These are phyloP conservation scores for Meyerozyma smithsonii DNA, from an alignment of 1,139 yeast genomes.

Conservation along the genomic window DNA sequence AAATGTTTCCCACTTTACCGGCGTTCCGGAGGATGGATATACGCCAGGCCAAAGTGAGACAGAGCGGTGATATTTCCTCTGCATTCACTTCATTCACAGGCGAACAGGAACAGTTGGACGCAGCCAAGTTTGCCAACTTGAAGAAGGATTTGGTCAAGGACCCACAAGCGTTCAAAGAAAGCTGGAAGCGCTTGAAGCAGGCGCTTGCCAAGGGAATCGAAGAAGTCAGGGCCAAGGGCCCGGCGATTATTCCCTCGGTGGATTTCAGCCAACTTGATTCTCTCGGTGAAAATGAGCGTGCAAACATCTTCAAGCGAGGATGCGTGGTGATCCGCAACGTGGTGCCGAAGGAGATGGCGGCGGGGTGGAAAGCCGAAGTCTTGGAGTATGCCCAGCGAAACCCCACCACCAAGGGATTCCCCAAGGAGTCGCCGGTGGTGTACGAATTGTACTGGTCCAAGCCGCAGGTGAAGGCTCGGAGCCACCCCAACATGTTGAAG, in stretches of 20 bases:
- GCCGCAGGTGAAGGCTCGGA: constrained; percentile 37
- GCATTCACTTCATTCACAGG: constrained; percentile 15
- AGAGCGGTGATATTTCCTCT: constrained; percentile 19
- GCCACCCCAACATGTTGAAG: constrained; percentile 32
- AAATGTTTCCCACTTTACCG: neutral
- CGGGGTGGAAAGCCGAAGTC: constrained; percentile 13
- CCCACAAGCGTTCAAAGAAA: constrained; percentile 16
- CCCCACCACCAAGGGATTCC: constrained; percentile 8
- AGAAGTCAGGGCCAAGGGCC: constrained; percentile 15
- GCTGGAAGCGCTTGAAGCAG: constrained; percentile 21
- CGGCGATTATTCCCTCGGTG: constrained; percentile 16
- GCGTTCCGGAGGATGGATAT: constrained; percentile 7
- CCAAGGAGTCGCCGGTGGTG: constrained; percentile 2
- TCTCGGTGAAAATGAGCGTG: constrained; percentile 10
- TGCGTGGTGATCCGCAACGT: constrained; percentile 26
- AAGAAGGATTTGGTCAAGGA: constrained; percentile 20
- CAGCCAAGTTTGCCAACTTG: constrained; percentile 11
- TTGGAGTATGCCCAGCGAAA: constrained; percentile 5
- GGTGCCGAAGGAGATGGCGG: constrained; percentile 21
- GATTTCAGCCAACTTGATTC: constrained; percentile 12
- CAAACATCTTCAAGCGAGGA: constrained; percentile 17
- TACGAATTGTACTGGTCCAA: constrained; percentile 35
- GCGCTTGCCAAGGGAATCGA: constrained; percentile 17
- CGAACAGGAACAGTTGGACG: constrained; percentile 6
- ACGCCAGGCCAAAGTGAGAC: constrained; percentile 12